Evolutionary conservation across 2,329 filamentous ascomycete genomes (phyloP).

Genomic region (Diaporthe vexans): DNA sequence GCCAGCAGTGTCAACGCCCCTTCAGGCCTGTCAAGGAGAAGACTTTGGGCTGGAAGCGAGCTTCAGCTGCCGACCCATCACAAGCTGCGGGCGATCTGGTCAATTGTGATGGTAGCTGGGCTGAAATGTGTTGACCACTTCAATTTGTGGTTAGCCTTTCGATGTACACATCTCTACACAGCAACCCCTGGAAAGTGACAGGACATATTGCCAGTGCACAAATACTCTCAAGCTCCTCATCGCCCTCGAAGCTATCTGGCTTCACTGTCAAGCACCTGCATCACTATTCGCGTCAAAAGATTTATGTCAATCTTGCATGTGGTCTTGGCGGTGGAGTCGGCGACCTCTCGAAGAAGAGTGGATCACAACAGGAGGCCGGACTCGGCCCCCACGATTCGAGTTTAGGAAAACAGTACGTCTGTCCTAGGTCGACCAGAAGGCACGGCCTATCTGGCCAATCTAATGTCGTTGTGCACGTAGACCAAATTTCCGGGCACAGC

Average conservation of each 20-base stretch:
- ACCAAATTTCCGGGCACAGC: not conserved
- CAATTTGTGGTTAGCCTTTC: not conserved
- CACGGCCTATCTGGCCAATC: not conserved
- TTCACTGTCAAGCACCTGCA: not conserved
- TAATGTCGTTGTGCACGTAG: not conserved
- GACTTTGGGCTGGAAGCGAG: slow-evolving; percentile 20
- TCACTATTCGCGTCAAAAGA: not conserved
- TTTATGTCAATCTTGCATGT: slow-evolving; percentile 26
- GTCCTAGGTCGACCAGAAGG: not conserved
- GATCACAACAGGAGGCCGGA: not conserved
- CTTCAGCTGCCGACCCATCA: slow-evolving; percentile 17
- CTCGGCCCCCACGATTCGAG: not conserved
- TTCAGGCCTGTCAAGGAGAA: slow-evolving; percentile 9
- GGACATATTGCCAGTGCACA: not conserved
- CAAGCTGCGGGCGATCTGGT: not conserved
- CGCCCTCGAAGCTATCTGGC: too few species aligned
- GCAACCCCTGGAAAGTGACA: not conserved
- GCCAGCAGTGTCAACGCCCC: not conserved
- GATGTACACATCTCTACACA: not conserved
- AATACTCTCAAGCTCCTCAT: too few species aligned
- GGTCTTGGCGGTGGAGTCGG: slow-evolving; percentile 20
- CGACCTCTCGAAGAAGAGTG: not conserved
- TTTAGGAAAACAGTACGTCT: not conserved
- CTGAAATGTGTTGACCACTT: not conserved
- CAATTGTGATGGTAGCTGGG: slow-evolving; percentile 5